A percentile compares a stretch with the other conserved stretches of the same genome.
phyloP scores from a whole-genome alignment of 345 rosid genomes.

The Eucalyptus marginata region DNA sequence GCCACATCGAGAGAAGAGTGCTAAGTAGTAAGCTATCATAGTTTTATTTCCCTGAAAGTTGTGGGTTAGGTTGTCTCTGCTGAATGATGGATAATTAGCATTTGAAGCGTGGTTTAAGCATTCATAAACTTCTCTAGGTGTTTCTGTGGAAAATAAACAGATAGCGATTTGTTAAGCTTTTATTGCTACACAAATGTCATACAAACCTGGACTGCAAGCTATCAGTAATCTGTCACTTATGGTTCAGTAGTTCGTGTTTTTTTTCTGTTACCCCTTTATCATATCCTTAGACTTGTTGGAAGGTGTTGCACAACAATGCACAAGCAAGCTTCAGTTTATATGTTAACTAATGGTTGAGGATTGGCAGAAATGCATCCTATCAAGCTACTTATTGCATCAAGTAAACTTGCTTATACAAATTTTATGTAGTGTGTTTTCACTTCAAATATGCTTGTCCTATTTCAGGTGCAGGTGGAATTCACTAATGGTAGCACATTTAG shows the following conservation, averaged over 20 bases:
- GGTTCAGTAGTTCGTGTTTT: neutral
- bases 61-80: neutral
- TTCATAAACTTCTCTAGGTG: neutral
- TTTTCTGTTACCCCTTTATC: neutral
- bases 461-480: constrained; percentile 74
- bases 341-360: neutral
- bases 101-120: neutral
- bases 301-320: neutral
- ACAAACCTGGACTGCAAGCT: neutral
- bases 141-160: neutral
- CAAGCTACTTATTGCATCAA: neutral
- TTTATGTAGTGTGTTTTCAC: neutral
- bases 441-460: neutral
- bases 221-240: neutral
- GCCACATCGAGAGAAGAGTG: neutral
- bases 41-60: neutral
- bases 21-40: neutral
- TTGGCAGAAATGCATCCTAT: neutral
- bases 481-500: constrained; percentile 48
- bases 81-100: neutral
- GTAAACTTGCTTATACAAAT: neutral
- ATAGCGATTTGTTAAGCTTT: neutral
- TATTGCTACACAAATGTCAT: neutral
- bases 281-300: neutral
- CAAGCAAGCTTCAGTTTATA: neutral